Evolutionary conservation across 179 eudicot species (phyloP), one percentile per base, ranked within the genome.

Genomic region (Gypsophila paniculata): DNA sequence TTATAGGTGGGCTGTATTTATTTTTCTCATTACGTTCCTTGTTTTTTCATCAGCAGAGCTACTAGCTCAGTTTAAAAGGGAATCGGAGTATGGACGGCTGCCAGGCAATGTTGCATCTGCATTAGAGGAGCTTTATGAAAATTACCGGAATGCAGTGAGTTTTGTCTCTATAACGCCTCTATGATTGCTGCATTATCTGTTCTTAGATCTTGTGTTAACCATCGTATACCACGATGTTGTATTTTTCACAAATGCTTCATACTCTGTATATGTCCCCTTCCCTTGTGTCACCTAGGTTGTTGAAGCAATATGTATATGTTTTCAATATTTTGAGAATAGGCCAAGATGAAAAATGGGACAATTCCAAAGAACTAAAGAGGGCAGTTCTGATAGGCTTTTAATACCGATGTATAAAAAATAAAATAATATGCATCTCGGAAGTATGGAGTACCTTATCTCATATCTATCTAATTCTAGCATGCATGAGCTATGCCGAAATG

Each of bases 91-190:
- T 75, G 99, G 98, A 74, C 86, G 81, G 66, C 78, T 96, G 71
- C 90, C 98, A 69, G 44, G 66, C 69, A 77, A 67, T 86, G 77
- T 96, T 72, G 96, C 96, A 81, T 80, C 70, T 53, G 90, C 86
- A 61, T 87, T 93, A 96, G 91, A 90, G 85, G 97, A 86, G 71
- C 85, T 93, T 72, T 90, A 86, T 80, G 75, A 80, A 74, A 89
- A 87, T 71, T 96, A 96, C 72, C 86, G 86, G 71, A 88, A 86
- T 78, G 98, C 98, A 68, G 99, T 93, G 86, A 83, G 71, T 76
- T 48, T 72, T 38, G 63, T 58, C 42, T 74, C 62, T 62, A 76
- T 46, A 46, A 46, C 52, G 1, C 15, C 10, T 72, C 68, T 68
- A 34, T 9, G 1, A 48, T 44, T 25, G 23, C 22, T 25, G 61